A percentile compares a stretch with the other conserved stretches of the same genome.
These are phyloP conservation scores for Coemansia sp. DNA, from an alignment of 192 early-diverging fungal genomes.

Conservation along the genomic window DNA sequence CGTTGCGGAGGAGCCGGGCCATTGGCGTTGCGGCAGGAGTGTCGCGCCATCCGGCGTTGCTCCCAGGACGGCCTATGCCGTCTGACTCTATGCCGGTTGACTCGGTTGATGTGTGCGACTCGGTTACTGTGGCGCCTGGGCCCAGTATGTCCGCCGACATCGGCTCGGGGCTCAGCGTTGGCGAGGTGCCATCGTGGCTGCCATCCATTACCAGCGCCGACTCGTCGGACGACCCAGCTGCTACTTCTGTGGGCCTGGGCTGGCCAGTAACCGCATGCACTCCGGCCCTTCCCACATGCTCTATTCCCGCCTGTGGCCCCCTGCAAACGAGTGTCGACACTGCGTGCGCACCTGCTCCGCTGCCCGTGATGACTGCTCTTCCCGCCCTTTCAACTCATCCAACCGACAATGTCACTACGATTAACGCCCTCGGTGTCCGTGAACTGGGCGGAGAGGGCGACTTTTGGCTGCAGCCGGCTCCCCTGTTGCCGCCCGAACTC, in stretches of 20 bases:
- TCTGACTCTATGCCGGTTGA: conserved; percentile 12
- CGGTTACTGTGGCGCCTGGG: conserved; percentile 14
- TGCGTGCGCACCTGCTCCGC: not conserved
- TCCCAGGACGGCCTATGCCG: conserved; percentile 23
- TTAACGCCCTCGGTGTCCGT: conserved; percentile 47
- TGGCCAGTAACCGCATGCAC: conserved; percentile 18
- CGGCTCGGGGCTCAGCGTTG: conserved; percentile 34
- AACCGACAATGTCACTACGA: conserved; percentile 24
- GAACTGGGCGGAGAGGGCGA: conserved; percentile 40
- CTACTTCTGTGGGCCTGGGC: conserved; percentile 26
- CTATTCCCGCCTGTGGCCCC: not conserved
- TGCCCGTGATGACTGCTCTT: conserved; percentile 10
- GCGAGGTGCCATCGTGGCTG: conserved; percentile 39
- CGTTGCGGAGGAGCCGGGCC: conserved; percentile 40
- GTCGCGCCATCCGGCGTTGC: conserved; percentile 38
- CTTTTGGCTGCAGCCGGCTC: conserved; percentile 37
- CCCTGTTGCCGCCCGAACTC: conserved; percentile 44
- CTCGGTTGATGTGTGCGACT: too few relatives aligned
- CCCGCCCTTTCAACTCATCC: not conserved
- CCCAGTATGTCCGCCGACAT: conserved; percentile 38
- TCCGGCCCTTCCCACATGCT: not conserved
- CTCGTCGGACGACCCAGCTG: not conserved
- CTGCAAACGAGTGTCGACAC: not conserved
- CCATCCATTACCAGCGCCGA: conserved; percentile 12
- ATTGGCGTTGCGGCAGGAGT: conserved; percentile 50